Evolutionary conservation across 805 yeast species (phyloP), one percentile per base, ranked within the genome.

Genomic region (Candida fluviatilis): DNA sequence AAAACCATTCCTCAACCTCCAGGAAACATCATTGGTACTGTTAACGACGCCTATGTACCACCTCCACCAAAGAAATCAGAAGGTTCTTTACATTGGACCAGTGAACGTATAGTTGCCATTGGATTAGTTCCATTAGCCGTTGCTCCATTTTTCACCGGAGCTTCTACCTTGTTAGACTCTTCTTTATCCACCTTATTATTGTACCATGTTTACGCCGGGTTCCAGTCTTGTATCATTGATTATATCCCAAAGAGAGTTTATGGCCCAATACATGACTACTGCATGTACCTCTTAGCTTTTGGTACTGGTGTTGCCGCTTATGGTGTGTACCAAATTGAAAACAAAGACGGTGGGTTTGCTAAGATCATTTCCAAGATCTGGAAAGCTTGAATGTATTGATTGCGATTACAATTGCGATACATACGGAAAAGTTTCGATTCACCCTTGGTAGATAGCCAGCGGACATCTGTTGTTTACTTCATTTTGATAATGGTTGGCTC

Each of bases 61-160:
- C 86, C 87, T 24, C 64, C 69, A 37, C 60, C 80, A 4, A 68
- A 71, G 51, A 70, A 71, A 47, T 51, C 66, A 37, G 80, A 82
- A 46, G 93, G 91, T 14, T 78, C 90, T 0, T 71, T 68, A 46
- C 91, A 84, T 62, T 83, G 90, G 90, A 71, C 83, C 27, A 66
- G 76, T 46, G 91, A 85, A 60, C 73, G 84, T 57, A 44, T 73
- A 11, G 75, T 80, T 7, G 73, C 83, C 12, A 55, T 78, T 30
- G 75, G 80, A 1, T 54, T 85, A 65, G 64, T 83, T 18, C 95
- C 95, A 3, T 63, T 84, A 38, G 61, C 78, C 3, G 56, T 76
- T 18, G 62, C 81, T 5, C 90, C 93, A 2, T 71, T 82, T 38
- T 58, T 78, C 17, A 66, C 80, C 4, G 78, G 80, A 25, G 55